These are phyloP conservation scores for Capsella rubella DNA, from an alignment of 441 rosid species.

Conservation along the genomic window DNA sequence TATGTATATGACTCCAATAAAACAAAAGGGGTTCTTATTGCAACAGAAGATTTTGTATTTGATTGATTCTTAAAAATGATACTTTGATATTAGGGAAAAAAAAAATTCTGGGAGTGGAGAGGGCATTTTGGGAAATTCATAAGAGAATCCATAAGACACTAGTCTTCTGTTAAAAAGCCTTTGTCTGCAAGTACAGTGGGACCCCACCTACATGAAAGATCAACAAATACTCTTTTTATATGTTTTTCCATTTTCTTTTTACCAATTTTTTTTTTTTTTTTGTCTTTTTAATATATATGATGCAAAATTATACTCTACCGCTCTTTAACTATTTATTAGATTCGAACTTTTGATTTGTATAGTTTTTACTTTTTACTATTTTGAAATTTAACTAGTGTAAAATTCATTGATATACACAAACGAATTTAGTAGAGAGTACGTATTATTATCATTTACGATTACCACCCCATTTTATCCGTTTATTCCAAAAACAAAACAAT, in stretches of 20 bases:
- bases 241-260: neutral
- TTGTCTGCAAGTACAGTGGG: conserved; percentile 65
- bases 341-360: too few relatives aligned
- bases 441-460: neutral
- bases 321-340: neutral
- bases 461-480: neutral
- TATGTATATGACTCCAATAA: conserved; percentile 1
- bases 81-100: too few relatives aligned
- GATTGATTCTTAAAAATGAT: neutral
- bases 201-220: conserved; percentile 55
- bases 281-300: neutral
- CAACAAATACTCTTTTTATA: conserved; percentile 51
- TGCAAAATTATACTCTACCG: conserved; percentile 12
- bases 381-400: neutral
- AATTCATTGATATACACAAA: too few relatives aligned
- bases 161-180: conserved; percentile 51
- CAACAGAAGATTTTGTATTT: neutral
- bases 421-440: too few relatives aligned
- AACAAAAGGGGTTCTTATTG: conserved; percentile 20
- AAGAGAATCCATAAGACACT: conserved; percentile 43
- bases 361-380: neutral
- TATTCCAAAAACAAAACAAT: neutral
- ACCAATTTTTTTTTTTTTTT: neutral
- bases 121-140: conserved; percentile 44
- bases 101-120: neutral